Base-by-base conservation (phyloP, 2,329 filamentous ascomycete species). In the Cucurbitaria berberidis region DNA sequence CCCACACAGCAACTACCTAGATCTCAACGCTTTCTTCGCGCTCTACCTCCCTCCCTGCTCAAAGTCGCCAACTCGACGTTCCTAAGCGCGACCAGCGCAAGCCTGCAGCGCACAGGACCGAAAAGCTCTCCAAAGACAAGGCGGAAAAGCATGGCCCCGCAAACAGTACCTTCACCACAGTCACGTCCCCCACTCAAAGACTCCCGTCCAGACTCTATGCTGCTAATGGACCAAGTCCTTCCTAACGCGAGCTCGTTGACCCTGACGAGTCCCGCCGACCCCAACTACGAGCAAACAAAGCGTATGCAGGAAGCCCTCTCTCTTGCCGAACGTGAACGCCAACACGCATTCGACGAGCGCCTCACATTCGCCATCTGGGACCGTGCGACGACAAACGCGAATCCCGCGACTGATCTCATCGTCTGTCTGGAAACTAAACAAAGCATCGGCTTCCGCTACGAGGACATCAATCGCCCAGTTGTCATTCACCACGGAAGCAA, bases 41-140 rank as follows among this genome's bases (percentile, higher is more conserved):
- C 92, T 0, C 81, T 99, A 0, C 95, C 95, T 0, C 93, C 93
- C 0, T 90, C 95, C 0, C 87, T 99, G 30, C 82, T 99, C 30
- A 96, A 93, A 74, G 93, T 93, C 1, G 95, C 95, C 47, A 99
- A 98, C 75, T 95, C 92, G 38, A 93, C 89, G 53, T 97, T 98
- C 77, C 93, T 99, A 87, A 90, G 87, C 22, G 90, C 92, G 3
- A 96, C 93, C 0, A 96, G 90, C 72, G 91, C 89, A 44, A 93
- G 89, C 57, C 87, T 96, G 57, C 71, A 74, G 45, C 66, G 71
- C n/a, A 69, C 70, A 35, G 70, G 67, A 5, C 90, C 62, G 63
- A 78, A 66, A 89, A 90, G 75, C 80, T 66, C 72, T 4, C 70
- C 72, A 6, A 75, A 74, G 47, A 65, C 66, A 2, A 67, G 63